Percentiles rank a stretch among this genome's conserved stretches.
Conservation (phyloP, 108 stramenopile species). For the Pseudonitzschia multistriata region DNA sequence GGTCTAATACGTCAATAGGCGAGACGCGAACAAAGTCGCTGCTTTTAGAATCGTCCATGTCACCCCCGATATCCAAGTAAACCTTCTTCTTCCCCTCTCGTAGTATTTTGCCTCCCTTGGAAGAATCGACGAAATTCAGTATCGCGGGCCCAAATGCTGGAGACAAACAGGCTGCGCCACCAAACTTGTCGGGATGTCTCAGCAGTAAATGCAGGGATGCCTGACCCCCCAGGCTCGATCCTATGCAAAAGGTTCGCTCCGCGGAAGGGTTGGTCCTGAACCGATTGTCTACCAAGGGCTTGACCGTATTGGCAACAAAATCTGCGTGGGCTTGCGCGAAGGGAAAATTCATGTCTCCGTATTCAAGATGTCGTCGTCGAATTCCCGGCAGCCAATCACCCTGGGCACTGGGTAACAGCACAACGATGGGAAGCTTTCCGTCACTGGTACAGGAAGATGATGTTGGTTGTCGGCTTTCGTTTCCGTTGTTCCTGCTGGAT, state of each 20-base stretch:
- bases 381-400: slow-evolving; percentile 42
- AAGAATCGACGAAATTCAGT: slow-evolving; percentile 28
- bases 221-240: slow-evolving; percentile 69
- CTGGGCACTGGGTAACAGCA: slow-evolving; percentile 32
- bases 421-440: slow-evolving; percentile 34
- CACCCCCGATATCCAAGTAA: slow-evolving; percentile 74
- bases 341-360: slow-evolving; percentile 51
- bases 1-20: slow-evolving; percentile 57
- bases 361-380: slow-evolving; percentile 47
- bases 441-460: background rate
- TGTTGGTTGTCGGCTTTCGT: slow-evolving; percentile 34
- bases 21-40: slow-evolving; percentile 37
- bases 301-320: slow-evolving; percentile 60
- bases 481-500: background rate
- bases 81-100: slow-evolving; percentile 36
- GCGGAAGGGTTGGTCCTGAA: slow-evolving; percentile 48
- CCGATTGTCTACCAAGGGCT: slow-evolving; percentile 47
- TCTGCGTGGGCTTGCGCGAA: slow-evolving; percentile 66
- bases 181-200: slow-evolving; percentile 61
- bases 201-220: slow-evolving; percentile 58
- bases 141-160: slow-evolving; percentile 64
- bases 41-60: slow-evolving; percentile 37
- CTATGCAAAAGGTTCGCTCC: slow-evolving; percentile 43
- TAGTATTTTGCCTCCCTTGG: slow-evolving; percentile 8
- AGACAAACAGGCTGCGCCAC: slow-evolving; percentile 64